phyloP scores from a whole-genome alignment of 176 grass and related monocot genomes.

The Dendrocalamus sinicus region DNA sequence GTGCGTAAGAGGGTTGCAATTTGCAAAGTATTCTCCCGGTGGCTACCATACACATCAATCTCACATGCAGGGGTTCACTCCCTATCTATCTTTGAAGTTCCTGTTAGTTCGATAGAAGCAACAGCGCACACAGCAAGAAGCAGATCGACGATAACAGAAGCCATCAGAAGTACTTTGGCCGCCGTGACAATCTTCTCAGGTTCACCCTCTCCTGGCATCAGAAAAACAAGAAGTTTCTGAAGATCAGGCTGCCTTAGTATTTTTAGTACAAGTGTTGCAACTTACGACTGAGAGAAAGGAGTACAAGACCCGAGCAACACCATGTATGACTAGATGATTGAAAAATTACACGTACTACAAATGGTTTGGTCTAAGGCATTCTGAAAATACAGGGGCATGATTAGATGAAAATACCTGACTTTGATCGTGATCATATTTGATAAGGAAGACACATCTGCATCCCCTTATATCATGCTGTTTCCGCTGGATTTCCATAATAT shows the following conservation, averaged over 20 bases:
- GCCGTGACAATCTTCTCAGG: slow-evolving; percentile 63
- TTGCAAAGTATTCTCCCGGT: neutral
- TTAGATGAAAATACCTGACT: slow-evolving; percentile 60
- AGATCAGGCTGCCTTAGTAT: neutral
- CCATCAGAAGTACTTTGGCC: slow-evolving; percentile 54
- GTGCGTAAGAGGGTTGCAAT: slow-evolving; percentile 1
- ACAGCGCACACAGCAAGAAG: neutral
- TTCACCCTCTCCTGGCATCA: slow-evolving; percentile 64
- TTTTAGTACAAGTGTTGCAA: neutral
- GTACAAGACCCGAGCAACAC: neutral
- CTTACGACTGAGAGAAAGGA: neutral
- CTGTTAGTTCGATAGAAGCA: neutral
- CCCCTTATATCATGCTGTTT: slow-evolving; percentile 94
- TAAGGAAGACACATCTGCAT: slow-evolving; percentile 81
- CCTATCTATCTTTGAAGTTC: slow-evolving; percentile 24
- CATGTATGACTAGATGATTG: neutral
- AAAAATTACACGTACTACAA: neutral
- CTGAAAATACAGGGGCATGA: neutral
- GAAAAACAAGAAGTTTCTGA: neutral
- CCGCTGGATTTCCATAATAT: slow-evolving; percentile 68
- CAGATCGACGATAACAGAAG: neutral
- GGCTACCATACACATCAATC: slow-evolving; percentile 33
- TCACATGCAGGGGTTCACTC: neutral
- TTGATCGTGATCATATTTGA: slow-evolving; percentile 82
- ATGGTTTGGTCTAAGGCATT: neutral